Base-by-base conservation (phyloP, 2,329 filamentous ascomycete species). In the Lecanosticta acicola region DNA sequence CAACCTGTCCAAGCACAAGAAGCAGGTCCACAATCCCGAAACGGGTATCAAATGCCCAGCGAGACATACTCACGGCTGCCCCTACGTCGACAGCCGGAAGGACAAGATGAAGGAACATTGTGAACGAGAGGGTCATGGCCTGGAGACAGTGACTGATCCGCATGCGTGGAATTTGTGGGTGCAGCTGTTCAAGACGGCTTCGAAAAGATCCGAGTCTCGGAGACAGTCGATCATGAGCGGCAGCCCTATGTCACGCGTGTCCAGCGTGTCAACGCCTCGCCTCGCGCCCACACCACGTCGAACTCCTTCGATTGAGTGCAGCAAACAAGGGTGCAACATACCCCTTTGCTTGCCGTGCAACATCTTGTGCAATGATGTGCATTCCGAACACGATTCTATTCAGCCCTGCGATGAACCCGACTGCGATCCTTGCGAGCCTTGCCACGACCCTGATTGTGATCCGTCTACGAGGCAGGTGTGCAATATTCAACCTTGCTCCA, bases 1-100 rank as follows among this genome's bases (percentile, higher is more conserved):
- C 9, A 65, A 65, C 16, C 42, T 63, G 5, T 61, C 59, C 7
- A 65, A 65, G 34, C 62, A 65, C 45, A 61, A 60, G 43, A 57
- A 57, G 43, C 54, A 57, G 37, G 54, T 57, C 18, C 54, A 57
- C 48, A 57, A 57, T n/a, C 41, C 48, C 2, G 52, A 57, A 4
- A 57, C 54, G 14, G 54, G 44, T 16, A 57, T 57, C 42, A 51
- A 53, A 26, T 57, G 54, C 43, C 54, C 54, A 2, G 54, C 54
- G 10, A 45, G 54, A 13, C 50, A 51, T 34, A 55, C 45, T 17
- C 50, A 55, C 37, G 50, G 48, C 39, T 57, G 54, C 41, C 49
- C 49, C 32, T 57, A 57, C 38, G 54, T 57, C 19, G 54, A 57
- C 45, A 57, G 54, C 29, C 50, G 54, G 1, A 57, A 57, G 34